Base-by-base conservation (phyloP, 1,284 basidiomycete species). In the Apiotrichum porosum region DNA sequence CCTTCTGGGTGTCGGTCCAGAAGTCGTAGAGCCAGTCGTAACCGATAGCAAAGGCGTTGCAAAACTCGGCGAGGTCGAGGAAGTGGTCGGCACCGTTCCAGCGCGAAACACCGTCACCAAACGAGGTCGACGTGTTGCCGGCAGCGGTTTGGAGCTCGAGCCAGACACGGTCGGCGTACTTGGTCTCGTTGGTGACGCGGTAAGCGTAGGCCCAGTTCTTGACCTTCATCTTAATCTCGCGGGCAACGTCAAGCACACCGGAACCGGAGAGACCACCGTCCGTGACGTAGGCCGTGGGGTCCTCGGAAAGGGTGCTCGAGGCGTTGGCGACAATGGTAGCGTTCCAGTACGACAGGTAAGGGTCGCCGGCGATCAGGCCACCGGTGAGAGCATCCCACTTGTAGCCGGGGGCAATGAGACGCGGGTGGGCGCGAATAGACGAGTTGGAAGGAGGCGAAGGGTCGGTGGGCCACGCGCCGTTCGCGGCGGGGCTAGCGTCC, bases 191-290 rank as follows among this genome's bases (percentile, higher is more conserved):
- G 42, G 90, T 86, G 80, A 97, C 82, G 49, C 83, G 83, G 72
- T 87, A 97, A 21, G 80, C 91, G 67, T 97, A 99, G 1, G 84
- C 83, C 72, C 89, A 95, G 31, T 89, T 87, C 76, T 97, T 97
- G 72, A 97, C 77, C 52, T 88, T 81, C 75, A 84, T 79, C 75
- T 98, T 97, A 63, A 95, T 79, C 69, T 87, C 81, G 60, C 95
- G 85, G 23, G 91, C 84, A 58, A 85, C 83, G 69, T 99, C 95
- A 45, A 99, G 80, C 31, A 97, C 91, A 73, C 95, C 95, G 52
- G 88, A 94, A 30, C 78, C 77, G 17, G 51, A 50, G 23, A 74
- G 65, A 56, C 79, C 79, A 37, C 88, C 85, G 66, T 97, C 93
- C 65, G 82, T 70, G 53, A 76, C 72, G 68, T 95, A 95, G n/a